These are phyloP conservation scores for Thraustotheca clavata DNA, from an alignment of 352 stramenopile genomes.

Conservation along the genomic window DNA sequence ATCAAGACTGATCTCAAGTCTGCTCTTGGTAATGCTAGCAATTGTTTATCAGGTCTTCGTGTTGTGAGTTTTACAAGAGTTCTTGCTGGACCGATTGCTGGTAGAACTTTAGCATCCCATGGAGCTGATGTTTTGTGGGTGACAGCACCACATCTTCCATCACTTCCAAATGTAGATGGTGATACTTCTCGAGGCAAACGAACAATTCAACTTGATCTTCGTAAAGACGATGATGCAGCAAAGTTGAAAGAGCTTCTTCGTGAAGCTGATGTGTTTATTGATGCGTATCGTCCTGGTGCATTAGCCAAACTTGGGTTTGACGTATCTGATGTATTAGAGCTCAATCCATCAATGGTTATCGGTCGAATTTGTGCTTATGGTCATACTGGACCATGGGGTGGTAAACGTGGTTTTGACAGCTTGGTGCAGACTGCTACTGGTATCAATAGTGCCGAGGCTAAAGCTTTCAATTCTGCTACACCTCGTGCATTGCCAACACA, in stretches of 20 bases:
- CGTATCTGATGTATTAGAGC: background rate
- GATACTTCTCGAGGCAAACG: conserved; percentile 20
- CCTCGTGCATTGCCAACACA: conserved; percentile 12
- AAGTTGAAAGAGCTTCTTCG: conserved; percentile 12
- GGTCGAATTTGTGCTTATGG: conserved; percentile 15
- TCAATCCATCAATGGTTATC: conserved; percentile 12
- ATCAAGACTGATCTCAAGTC: no score
- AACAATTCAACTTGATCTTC: conserved; percentile 16
- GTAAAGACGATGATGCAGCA: background rate
- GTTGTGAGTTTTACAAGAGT: conserved; percentile 19
- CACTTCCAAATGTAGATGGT: background rate
- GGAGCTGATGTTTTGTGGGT: conserved; percentile 20
- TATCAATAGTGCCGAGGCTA: conserved; percentile 9
- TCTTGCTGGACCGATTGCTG: conserved; percentile 17
- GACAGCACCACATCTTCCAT: conserved; percentile 16
- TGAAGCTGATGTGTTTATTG: conserved; percentile 16
- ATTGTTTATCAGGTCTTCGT: conserved; percentile 13
- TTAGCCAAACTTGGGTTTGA: conserved; percentile 2
- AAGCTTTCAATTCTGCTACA: background rate
- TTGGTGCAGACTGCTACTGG: conserved; percentile 13
- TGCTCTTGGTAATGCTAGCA: no score
- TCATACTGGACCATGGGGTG: conserved; percentile 7
- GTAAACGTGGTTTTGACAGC: conserved; percentile 23
- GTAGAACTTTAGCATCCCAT: conserved; percentile 12
- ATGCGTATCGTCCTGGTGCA: conserved; percentile 19